phyloP scores from a whole-genome alignment of 257 asterid species.

The Eustoma russellianum region DNA sequence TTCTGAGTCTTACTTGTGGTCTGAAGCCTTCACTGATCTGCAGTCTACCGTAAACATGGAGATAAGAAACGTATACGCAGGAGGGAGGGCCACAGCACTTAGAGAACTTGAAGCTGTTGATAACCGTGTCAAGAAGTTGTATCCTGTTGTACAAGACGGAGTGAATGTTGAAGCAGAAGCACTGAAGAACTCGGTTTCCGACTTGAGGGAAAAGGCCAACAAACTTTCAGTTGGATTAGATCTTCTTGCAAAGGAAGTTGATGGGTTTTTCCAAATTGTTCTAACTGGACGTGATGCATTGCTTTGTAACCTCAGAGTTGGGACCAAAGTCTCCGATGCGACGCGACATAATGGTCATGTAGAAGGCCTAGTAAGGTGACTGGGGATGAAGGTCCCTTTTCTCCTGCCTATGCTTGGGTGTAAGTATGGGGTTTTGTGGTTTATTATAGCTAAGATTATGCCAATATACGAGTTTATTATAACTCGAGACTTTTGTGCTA shows the following conservation, averaged over 20 bases:
- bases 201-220: constrained; percentile 35
- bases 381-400: constrained; percentile 5
- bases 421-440: constrained; percentile 14
- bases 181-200: constrained; percentile 23
- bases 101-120: constrained; percentile 73
- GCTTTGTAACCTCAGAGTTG: constrained; percentile 64
- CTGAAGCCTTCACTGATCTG: constrained; percentile 42
- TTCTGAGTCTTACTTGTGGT: constrained; percentile 46
- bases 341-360: constrained; percentile 18
- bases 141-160: constrained; percentile 52
- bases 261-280: constrained; percentile 62
- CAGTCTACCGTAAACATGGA: constrained; percentile 45
- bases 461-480: background rate
- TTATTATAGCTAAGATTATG: constrained; percentile 16
- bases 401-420: constrained; percentile 21
- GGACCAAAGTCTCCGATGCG: constrained; percentile 21
- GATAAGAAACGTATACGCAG: constrained; percentile 30
- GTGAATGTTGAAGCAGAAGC: constrained; percentile 24
- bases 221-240: constrained; percentile 52
- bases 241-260: constrained; percentile 60
- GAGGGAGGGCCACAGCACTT: constrained; percentile 36
- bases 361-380: constrained; percentile 38
- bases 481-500: constrained; percentile 5
- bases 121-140: constrained; percentile 43
- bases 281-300: constrained; percentile 64